Base-by-base conservation (phyloP, 1,139 yeast species). In the Debaryomycetaceae sp. region DNA sequence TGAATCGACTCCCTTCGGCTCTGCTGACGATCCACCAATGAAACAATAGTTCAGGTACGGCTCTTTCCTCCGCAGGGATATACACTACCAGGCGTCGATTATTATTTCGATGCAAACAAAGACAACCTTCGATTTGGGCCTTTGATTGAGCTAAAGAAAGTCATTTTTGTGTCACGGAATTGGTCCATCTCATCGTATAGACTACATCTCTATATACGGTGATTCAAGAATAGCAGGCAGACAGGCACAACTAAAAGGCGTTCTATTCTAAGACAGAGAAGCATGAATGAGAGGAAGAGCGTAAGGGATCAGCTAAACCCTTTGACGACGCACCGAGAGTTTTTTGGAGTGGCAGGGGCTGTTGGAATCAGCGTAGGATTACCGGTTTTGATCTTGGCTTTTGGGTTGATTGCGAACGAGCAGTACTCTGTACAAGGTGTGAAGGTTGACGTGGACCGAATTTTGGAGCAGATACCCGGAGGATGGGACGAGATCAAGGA, bases 271-370 rank as follows among this genome's bases (percentile, higher is more conserved):
- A n/a, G n/a, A n/a, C n/a, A n/a, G n/a, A n/a, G n/a, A 52, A 26
- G 13, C 5, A 35, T 50, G 58, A 30, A n/a, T n/a, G n/a, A n/a
- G n/a, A n/a, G n/a, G n/a, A n/a, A n/a, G n/a, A n/a, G n/a, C n/a
- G n/a, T n/a, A 24, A n/a, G 29, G 11, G 13, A 50, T 16, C 48
- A 37, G 38, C 62, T 87, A 49, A 91, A 91, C 55, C 97, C 97
- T 4, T 60, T 51, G 35, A 87, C 97, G 0, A 70, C 62, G 8
- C 78, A 81, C 39, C 67, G 68, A 44, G 98, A 92, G 61, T 92
- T 92, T 61, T 71, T 75, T 29, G 98, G 98, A 0, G 63, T 76
- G 6, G 61, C 77, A 0, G 98, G 98, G 3, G 88, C 94, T 0
- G 36, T 79, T 4, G 75, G 73, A 5, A 78, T 92, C 39, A 68